Evolutionary conservation across 1,139 yeast genomes (phyloP).

Genomic region (Suzukiozyma palmioleophila): DNA sequence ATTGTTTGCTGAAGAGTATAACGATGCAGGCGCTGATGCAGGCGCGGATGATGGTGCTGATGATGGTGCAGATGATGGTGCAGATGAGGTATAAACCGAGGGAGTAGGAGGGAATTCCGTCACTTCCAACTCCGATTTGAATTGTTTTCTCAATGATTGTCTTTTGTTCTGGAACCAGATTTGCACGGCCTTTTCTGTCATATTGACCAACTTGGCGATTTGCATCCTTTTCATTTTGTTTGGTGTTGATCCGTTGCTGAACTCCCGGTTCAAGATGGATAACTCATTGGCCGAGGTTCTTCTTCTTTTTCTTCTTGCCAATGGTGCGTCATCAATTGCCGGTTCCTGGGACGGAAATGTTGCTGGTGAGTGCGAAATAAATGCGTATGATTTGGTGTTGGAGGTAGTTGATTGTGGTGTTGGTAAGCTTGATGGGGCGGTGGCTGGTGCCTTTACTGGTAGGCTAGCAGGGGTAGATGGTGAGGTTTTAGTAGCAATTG

Average conservation of each 20-base stretch:
- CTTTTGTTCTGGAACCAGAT: slow-evolving; percentile 97
- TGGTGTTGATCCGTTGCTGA: slow-evolving; percentile 74
- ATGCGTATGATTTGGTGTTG: slow-evolving; percentile 60
- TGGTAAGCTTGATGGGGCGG: slow-evolving; percentile 11
- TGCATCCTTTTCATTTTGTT: slow-evolving; percentile 68
- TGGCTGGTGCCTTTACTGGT: slow-evolving; percentile 4
- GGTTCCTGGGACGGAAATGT: slow-evolving; percentile 85
- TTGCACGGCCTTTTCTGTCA: slow-evolving; percentile 97
- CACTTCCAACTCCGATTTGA: slow-evolving; percentile 36
- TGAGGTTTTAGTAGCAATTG: slow-evolving; percentile 16
- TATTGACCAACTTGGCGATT: slow-evolving; percentile 73
- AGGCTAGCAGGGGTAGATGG: slow-evolving; percentile 24
- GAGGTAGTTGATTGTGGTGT: slow-evolving; percentile 5
- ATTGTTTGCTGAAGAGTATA: not conserved
- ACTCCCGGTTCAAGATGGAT: slow-evolving; percentile 74
- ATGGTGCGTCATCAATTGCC: slow-evolving; percentile 78
- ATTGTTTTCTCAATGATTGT: slow-evolving; percentile 67
- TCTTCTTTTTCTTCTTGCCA: slow-evolving; percentile 91
- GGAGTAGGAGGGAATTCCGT: slow-evolving; percentile 44
- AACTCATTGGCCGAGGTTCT: slow-evolving; percentile 90
- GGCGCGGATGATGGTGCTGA: not conserved
- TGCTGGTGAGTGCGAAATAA: slow-evolving; percentile 85
- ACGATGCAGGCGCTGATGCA: not conserved
- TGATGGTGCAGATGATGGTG: not conserved
- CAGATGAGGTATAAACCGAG: not conserved